A percentile compares a stretch with the other conserved stretches of the same genome.
phyloP scores from a whole-genome alignment of 1,139 yeast species.

The Yarrowia galli region DNA sequence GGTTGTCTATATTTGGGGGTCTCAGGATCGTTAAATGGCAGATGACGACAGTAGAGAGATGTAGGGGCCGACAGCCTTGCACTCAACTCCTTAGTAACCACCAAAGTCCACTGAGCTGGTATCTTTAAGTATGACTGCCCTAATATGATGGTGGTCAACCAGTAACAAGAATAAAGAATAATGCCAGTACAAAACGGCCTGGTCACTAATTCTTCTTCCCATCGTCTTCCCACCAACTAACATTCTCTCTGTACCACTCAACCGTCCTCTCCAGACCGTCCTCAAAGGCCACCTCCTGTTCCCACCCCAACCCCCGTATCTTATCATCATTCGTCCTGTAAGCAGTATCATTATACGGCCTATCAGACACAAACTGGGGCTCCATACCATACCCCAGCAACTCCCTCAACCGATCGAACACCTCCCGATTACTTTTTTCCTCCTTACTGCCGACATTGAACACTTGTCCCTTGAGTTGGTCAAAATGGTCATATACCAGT shows the following conservation, averaged over 20 bases:
- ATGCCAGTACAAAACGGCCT: too few relatives aligned
- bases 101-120: too few relatives aligned
- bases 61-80: too few relatives aligned
- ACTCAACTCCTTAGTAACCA: too few relatives aligned
- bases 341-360: constrained; percentile 61
- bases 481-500: constrained; percentile 50
- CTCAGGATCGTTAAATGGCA: too few relatives aligned
- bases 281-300: constrained; percentile 52
- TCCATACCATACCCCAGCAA: constrained; percentile 47
- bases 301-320: constrained; percentile 59
- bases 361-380: constrained; percentile 54
- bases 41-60: too few relatives aligned
- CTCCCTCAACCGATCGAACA: constrained; percentile 48
- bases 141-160: too few relatives aligned
- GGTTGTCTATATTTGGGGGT: too few relatives aligned
- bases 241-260: constrained; percentile 50
- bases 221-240: constrained; percentile 39
- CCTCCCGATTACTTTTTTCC: constrained; percentile 56
- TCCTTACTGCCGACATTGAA: constrained; percentile 60
- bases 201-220: too few relatives aligned
- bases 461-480: constrained; percentile 49
- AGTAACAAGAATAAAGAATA: too few relatives aligned
- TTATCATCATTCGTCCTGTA: constrained; percentile 56
- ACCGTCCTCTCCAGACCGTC: constrained; percentile 53
- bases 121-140: too few relatives aligned